Percentiles rank a stretch among this genome's conserved stretches.
Conservation (phyloP, 495 filamentous ascomycete species). For the Penicillium goetzii region DNA sequence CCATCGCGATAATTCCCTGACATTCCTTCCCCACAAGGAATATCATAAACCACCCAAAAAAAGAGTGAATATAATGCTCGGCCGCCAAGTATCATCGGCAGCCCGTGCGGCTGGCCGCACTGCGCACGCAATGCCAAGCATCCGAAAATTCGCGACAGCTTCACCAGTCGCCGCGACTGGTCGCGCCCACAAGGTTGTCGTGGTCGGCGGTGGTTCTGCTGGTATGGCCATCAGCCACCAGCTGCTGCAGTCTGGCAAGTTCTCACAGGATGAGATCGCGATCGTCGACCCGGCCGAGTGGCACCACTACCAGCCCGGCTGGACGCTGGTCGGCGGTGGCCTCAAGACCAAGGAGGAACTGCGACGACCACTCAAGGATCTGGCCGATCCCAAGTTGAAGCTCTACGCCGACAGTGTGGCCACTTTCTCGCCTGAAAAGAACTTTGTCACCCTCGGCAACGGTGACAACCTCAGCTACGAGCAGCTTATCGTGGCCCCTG, state of each 20-base stretch:
- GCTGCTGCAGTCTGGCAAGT: constrained; percentile 58
- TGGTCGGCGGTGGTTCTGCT: constrained; percentile 66
- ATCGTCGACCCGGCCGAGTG: constrained; percentile 64
- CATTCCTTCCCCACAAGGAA: background rate
- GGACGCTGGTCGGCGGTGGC: constrained; percentile 70
- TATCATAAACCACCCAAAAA: too few species aligned
- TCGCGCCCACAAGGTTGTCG: constrained; percentile 62
- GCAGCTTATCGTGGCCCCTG: constrained; percentile 66
- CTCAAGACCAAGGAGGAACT: constrained; percentile 61
- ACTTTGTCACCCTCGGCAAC: constrained; percentile 60
- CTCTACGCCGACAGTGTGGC: constrained; percentile 59
- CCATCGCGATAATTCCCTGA: background rate
- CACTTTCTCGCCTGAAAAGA: constrained; percentile 60
- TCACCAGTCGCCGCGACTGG: constrained; percentile 39
- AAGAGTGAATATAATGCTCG: constrained; percentile 26
- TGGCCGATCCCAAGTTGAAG: constrained; percentile 64
- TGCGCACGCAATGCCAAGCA: constrained; percentile 18
- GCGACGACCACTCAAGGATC: constrained; percentile 51
- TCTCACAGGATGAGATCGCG: constrained; percentile 65
- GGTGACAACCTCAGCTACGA: constrained; percentile 64
- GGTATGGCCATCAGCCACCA: constrained; percentile 67
- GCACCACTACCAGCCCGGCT: constrained; percentile 74
- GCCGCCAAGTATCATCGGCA: constrained; percentile 22
- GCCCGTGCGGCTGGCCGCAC: constrained; percentile 24
- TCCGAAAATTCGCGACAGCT: constrained; percentile 45